These are phyloP conservation scores for Hsuehochloa calcarea DNA, from an alignment of 176 grass and related monocot species.

Conservation along the genomic window DNA sequence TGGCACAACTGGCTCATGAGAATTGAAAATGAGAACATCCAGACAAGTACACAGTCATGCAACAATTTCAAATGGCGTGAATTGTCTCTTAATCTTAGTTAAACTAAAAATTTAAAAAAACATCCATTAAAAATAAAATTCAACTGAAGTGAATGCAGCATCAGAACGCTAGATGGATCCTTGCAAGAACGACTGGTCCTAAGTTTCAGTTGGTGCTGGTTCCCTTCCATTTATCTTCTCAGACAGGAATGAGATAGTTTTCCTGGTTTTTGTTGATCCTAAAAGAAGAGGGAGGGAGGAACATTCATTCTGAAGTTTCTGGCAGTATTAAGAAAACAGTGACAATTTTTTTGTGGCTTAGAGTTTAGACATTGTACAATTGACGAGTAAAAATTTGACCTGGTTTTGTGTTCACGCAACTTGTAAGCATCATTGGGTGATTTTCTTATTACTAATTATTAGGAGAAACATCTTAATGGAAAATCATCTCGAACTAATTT, in stretches of 20 bases:
- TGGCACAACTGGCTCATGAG: background rate
- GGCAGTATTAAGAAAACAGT: background rate
- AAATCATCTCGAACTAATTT: background rate
- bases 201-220: background rate
- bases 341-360: background rate
- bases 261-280: background rate
- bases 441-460: background rate
- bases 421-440: background rate
- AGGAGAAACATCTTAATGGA: background rate
- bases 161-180: background rate
- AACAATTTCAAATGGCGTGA: background rate
- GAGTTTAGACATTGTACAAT: background rate
- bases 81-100: background rate
- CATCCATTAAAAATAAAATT: background rate
- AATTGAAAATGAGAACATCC: background rate
- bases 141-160: background rate
- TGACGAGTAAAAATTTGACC: background rate
- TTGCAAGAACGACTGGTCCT: background rate
- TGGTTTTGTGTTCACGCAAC: background rate
- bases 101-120: background rate
- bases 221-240: background rate
- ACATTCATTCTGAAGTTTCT: background rate
- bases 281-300: background rate
- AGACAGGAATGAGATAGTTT: background rate
- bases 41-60: background rate